Conservation (phyloP, 345 rosid genomes). For the Orychophragmus violaceus region DNA sequence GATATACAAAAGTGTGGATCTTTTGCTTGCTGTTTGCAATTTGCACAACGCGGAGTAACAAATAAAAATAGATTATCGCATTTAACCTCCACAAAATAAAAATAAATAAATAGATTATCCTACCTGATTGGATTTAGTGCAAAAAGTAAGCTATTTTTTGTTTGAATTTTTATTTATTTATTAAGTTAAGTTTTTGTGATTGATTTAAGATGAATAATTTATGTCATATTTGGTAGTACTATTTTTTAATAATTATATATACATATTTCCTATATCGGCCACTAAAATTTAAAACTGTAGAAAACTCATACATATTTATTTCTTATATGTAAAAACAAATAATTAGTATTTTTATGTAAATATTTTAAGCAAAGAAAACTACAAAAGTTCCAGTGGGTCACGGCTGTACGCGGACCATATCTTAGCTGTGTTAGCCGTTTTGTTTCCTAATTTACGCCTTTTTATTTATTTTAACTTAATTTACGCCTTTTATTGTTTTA, state of each 20-base stretch:
- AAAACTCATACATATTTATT: neutral
- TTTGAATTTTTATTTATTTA: neutral
- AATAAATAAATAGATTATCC: slow-evolving; percentile 11
- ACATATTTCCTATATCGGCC: neutral
- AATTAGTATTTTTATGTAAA: neutral
- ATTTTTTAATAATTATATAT: neutral
- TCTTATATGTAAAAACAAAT: neutral
- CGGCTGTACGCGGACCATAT: neutral
- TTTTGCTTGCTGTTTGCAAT: slow-evolving; percentile 25
- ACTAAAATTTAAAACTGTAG: neutral
- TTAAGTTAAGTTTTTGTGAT: neutral
- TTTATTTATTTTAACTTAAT: neutral
- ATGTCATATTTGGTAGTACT: neutral
- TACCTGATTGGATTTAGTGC: slow-evolving; percentile 7
- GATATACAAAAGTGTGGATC: slow-evolving; percentile 17
- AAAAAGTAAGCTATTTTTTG: neutral
- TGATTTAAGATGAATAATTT: neutral
- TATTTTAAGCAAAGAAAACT: neutral
- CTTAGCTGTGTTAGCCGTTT: slow-evolving; percentile 11
- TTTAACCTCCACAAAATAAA: neutral
- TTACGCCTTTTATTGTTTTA: neutral
- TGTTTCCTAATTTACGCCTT: neutral
- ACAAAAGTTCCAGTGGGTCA: neutral
- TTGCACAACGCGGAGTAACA: slow-evolving; percentile 28
- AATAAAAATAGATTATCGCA: neutral